Evolutionary conservation across 306 rosid species (phyloP), one percentile per base, ranked within the genome.

Genomic region (Vicia sativa): DNA sequence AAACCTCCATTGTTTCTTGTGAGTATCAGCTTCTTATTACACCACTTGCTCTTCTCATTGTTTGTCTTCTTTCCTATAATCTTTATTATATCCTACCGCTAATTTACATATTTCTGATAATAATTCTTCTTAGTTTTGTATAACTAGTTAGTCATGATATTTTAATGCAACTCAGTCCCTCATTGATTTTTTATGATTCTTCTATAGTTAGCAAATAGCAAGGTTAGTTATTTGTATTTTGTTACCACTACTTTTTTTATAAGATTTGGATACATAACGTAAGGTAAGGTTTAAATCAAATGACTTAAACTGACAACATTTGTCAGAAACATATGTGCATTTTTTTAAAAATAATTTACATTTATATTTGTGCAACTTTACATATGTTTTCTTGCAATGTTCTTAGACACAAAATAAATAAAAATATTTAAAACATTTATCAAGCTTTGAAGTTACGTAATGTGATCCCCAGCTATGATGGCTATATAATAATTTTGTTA

Each of bases 401-500:
- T 34, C 9, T 34, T 8, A 6, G 9, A 7, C 38, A 25, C 28
- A 25, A 25, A 25, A 25, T 25, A 1, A 25, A 25, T 1, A 25
- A 25, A 25, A 1, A 2, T 2, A 1, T 25, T 2, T 25, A 1
- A 25, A 25, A 25, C 7, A 49, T 3, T 8, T 25, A 6, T n/a
- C 12, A 78, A 54, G 46, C 71, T 44, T 74, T 69, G 28, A 46
- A 69, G 65, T 74, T 29, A 62, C 38, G 63, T 62, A 34, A 49
- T 19, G 45, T 35, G 69, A 70, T 42, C 28, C 71, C 61, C 55
- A 23, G 9, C 28, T 48, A 53, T 53, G 45, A 38, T 73, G 31
- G 34, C 61, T 15, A 35, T 65, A 76, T 73, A 67, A 53, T 76
- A 38, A 76, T 80, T 71, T 68, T 49, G 8, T 67, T 49, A 29